Evolutionary conservation across 805 yeast genomes (phyloP), one percentile per base, ranked within the genome.

Genomic region (Saccharomycopsis javanensis): DNA sequence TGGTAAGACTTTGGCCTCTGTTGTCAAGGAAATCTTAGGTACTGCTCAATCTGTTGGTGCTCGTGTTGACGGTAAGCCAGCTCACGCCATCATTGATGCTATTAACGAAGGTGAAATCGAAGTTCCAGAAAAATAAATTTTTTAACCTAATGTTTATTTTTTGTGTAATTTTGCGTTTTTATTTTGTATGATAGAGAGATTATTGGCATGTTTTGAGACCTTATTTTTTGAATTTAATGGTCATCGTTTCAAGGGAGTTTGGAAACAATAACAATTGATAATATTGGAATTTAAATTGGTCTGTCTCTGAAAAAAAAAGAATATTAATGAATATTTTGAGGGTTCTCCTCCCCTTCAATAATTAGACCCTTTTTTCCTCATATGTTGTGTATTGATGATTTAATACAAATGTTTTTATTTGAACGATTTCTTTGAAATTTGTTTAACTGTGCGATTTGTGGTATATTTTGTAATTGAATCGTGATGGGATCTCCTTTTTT

Each of bases 21-120:
- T 94, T 69, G 81, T 96, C 72, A 94, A 94, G 85, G 99, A 94
- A 84, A 88, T 94, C 74, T 86, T 94, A 75, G 99, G 99, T 79
- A 94, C 99, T 77, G 97, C 98, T 71, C 98, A 92, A 82, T 91
- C 97, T 66, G 95, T 94, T 73, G 99, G 99, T 72, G 91, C 97
- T 82, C 91, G 97, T 81, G 97, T 94, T 75, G 92, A 90, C 79
- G 95, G 91, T 81, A 92, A 94, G 85, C 92, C 92, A 85, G 97
- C 99, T 69, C 98, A 94, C 77, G 97, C 88, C 79, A 86, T 92
- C 81, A 92, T 94, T 73, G 99, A 91, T 70, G 97, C 92, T 77
- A 94, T 94, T 77, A 84, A 92, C 82, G 92, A 86, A 78, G 99
- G 99, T 79, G 97, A 90, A 79, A 85, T 94, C 74, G 98, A 92